Conservation (phyloP, 768 basidiomycete species). For the Hericium alpestre region DNA sequence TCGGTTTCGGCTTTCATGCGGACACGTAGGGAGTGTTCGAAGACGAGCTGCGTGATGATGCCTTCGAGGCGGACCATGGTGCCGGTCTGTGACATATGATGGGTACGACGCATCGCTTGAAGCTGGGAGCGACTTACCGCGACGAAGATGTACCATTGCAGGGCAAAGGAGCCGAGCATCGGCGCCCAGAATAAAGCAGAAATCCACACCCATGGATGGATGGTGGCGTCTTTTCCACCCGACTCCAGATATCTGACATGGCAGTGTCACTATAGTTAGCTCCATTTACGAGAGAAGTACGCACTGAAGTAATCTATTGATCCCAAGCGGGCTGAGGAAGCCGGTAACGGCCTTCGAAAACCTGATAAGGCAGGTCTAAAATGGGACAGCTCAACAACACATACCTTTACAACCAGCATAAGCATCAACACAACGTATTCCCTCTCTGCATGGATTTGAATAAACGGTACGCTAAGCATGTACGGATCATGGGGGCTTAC, state of each 20-base stretch:
- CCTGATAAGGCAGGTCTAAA: background rate
- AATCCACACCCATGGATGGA: slow-evolving; percentile 68
- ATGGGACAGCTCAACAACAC: background rate
- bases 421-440: slow-evolving; percentile 7
- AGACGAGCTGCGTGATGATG: slow-evolving; percentile 43
- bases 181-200: slow-evolving; percentile 39
- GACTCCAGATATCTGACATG: slow-evolving; percentile 46
- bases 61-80: slow-evolving; percentile 30
- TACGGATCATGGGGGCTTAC: slow-evolving; percentile 3
- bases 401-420: slow-evolving; percentile 1
- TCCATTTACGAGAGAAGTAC: background rate
- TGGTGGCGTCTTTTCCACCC: slow-evolving; percentile 32
- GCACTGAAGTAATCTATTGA: slow-evolving; percentile 23
- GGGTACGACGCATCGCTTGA: background rate
- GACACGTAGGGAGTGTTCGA: slow-evolving; percentile 45
- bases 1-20: slow-evolving; percentile 34
- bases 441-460: background rate
- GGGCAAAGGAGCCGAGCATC: slow-evolving; percentile 28
- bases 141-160: slow-evolving; percentile 44
- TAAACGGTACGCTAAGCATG: background rate
- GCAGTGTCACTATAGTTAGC: background rate
- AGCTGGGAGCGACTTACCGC: slow-evolving; percentile 12
- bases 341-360: slow-evolving; percentile 11
- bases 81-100: slow-evolving; percentile 17
- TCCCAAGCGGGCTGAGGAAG: slow-evolving; percentile 21